These are phyloP conservation scores for Seminavis robusta DNA, from an alignment of 108 stramenopile species.

Conservation along the genomic window DNA sequence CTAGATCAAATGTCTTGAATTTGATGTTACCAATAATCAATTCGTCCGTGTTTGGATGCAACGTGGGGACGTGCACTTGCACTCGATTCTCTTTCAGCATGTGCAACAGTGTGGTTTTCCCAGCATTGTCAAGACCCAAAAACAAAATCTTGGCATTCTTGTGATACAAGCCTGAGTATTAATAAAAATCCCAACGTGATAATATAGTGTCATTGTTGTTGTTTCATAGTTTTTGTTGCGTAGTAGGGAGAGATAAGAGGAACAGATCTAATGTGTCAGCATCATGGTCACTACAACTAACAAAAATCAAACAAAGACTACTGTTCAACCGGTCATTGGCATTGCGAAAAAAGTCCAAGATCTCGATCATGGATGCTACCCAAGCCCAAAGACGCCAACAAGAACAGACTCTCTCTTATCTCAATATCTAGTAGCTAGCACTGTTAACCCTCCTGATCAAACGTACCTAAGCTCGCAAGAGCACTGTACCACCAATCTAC, in stretches of 20 bases:
- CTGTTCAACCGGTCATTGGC: too few relatives aligned
- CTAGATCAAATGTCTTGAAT: slow-evolving; percentile 95
- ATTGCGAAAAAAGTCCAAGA: too few relatives aligned
- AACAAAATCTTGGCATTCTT: slow-evolving; percentile 99
- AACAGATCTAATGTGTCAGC: too few relatives aligned
- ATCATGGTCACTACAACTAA: background rate
- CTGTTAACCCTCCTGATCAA: slow-evolving; percentile 1
- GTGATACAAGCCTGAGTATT: slow-evolving; percentile 89
- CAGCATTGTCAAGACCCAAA: slow-evolving; percentile 96
- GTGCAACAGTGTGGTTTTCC: slow-evolving; percentile 93
- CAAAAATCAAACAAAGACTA: background rate
- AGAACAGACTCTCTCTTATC: background rate
- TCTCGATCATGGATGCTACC: background rate
- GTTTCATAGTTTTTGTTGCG: too few relatives aligned
- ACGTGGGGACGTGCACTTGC: slow-evolving; percentile 91
- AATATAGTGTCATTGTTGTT: background rate
- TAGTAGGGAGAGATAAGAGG: background rate
- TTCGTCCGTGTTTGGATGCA: slow-evolving; percentile 94
- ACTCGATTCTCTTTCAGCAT: slow-evolving; percentile 97
- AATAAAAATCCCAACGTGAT: background rate
- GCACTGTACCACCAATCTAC: slow-evolving; percentile 89
- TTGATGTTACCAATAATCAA: slow-evolving; percentile 91
- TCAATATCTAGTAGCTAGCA: background rate
- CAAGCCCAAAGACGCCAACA: background rate
- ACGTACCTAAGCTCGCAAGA: slow-evolving; percentile 74